Base-by-base conservation (phyloP, 345 rosid species). In the Mercurialis annua region DNA sequence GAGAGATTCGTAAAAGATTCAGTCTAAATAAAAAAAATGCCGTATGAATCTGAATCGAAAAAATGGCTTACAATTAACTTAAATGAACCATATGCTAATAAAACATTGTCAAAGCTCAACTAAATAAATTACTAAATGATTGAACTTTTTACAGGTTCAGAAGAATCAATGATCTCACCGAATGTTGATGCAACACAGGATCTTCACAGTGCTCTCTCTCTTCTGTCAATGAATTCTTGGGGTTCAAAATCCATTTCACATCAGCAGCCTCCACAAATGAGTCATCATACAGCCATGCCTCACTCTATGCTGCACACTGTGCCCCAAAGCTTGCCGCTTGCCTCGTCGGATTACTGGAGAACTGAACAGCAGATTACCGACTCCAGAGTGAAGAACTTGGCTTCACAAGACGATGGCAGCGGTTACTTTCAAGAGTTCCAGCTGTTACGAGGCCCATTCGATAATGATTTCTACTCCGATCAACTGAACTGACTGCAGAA, bases 151-250 rank as follows among this genome's bases (percentile, higher is more conserved):
- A 67, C 81, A 92, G 97, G 83, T 74, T 53, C 76, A 18, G 90
- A 81, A 71, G 86, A 81, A 75, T 71, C 88, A n/a, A 64, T 77
- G 49, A 66, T 85, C 69, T 80, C 96, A 38, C 69, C 83, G 64
- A 81, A 76, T 55, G 76, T 74, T 82, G 89, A 81, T 70, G 71
- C 76, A 23, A 61, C 90, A 30, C 92, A 80, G 75, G 89, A 87
- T 65, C 64, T 83, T 79, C 92, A 87, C 58, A 83, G 92, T 90
- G 98, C 97, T 93, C 98, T 90, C 98, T 93, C 97, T 93, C 97
- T 93, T 93, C 96, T 93, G 98, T 93, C 98, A 93, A 85, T 84
- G 56, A 85, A 81, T 65, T 69, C 93, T 44, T 79, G 84, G 81
- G 82, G 76, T 58, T 72, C 84, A 14, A 85, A 77, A 76, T 71